Conservation (phyloP, 768 basidiomycete species). For the Russula emetica region DNA sequence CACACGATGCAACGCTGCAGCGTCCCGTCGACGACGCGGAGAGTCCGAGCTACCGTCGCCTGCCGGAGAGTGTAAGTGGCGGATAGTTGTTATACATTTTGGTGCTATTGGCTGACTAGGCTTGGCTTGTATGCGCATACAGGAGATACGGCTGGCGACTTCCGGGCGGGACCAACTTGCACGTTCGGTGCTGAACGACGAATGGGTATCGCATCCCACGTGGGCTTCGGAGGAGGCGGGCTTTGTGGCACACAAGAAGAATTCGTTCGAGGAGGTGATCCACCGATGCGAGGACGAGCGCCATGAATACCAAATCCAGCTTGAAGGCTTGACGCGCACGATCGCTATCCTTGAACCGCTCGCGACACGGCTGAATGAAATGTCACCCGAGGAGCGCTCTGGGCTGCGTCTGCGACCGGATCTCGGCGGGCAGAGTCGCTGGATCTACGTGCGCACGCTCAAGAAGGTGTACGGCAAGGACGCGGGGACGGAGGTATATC, state of each 20-base stretch:
- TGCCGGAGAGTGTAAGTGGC: slow-evolving; percentile 78
- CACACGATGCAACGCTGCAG: slow-evolving; percentile 73
- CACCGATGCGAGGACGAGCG: slow-evolving; percentile 98
- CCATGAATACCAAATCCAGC: slow-evolving; percentile 94
- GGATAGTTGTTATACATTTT: slow-evolving; percentile 2
- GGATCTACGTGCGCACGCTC: slow-evolving; percentile 87
- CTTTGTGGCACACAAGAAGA: slow-evolving; percentile 94
- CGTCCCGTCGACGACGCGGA: slow-evolving; percentile 78
- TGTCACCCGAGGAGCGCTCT: slow-evolving; percentile 82
- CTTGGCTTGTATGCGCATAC: slow-evolving; percentile 3
- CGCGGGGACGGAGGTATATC: slow-evolving; percentile 66
- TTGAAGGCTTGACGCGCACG: slow-evolving; percentile 86
- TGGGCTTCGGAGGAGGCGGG: slow-evolving; percentile 97
- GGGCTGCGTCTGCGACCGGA: slow-evolving; percentile 78
- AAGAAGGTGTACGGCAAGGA: slow-evolving; percentile 92
- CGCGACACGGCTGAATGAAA: slow-evolving; percentile 75
- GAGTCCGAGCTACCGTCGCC: slow-evolving; percentile 89
- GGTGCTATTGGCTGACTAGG: slow-evolving; percentile 17
- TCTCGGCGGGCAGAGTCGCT: slow-evolving; percentile 83
- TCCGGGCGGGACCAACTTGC: slow-evolving; percentile 93
- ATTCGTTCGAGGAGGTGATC: slow-evolving; percentile 89
- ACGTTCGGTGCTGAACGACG: slow-evolving; percentile 93
- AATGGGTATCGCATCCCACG: slow-evolving; percentile 98
- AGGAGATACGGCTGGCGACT: slow-evolving; percentile 89
- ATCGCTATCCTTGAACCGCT: slow-evolving; percentile 90